Evolutionary conservation across 2,329 filamentous ascomycete genomes (phyloP).

Genomic region (Fusarium kyushuense): DNA sequence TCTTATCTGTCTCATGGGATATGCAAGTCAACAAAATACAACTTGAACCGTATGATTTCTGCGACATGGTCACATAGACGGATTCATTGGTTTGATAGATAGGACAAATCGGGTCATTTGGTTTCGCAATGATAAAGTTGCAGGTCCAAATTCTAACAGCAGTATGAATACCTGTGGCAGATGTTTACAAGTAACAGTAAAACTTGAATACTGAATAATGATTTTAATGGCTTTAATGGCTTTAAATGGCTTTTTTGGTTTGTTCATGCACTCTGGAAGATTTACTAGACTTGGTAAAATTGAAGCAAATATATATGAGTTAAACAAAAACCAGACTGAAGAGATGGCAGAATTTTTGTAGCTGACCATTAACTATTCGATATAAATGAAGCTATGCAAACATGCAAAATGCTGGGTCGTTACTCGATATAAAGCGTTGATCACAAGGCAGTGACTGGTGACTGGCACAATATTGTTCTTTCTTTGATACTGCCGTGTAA

Average conservation of each 20-base stretch:
- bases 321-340: not conserved
- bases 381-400: not conserved
- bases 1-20: slow-evolving; percentile 25
- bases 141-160: not conserved
- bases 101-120: not conserved
- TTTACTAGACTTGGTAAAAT: not conserved
- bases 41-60: slow-evolving; percentile 38
- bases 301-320: not conserved
- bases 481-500: not conserved
- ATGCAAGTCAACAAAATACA: slow-evolving; percentile 3
- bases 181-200: not conserved
- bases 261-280: not conserved
- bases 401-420: not conserved
- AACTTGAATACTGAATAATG: not conserved
- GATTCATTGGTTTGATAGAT: not conserved
- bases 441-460: not conserved
- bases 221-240: too few relatives aligned
- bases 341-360: too few relatives aligned
- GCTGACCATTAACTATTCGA: too few relatives aligned
- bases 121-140: slow-evolving; percentile 2
- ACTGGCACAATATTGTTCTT: not conserved
- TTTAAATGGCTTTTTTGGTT: too few relatives aligned
- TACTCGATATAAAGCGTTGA: not conserved
- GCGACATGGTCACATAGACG: slow-evolving; percentile 2
- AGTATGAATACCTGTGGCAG: not conserved